phyloP scores from a whole-genome alignment of 164 flowering plant genomes.

The Magnolia kwangsiensis region DNA sequence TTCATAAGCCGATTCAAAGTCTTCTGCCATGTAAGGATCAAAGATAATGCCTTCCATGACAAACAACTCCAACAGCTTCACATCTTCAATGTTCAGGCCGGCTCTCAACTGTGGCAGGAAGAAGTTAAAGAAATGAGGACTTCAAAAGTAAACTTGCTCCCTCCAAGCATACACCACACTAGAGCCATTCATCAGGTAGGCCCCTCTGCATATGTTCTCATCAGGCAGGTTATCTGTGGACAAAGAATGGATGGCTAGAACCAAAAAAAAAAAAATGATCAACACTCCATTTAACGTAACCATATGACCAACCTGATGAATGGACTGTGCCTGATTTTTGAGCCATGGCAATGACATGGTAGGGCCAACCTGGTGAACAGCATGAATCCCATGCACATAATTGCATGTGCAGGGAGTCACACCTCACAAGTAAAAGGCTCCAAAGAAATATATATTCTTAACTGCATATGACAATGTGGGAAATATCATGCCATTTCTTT shows the following conservation, averaged over 20 bases:
- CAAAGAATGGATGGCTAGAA: slow-evolving; percentile 3
- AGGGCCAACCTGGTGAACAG: too few relatives aligned
- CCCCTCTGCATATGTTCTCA: slow-evolving; percentile 29
- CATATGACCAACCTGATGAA: slow-evolving; percentile 45
- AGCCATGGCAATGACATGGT: too few relatives aligned
- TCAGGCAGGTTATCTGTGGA: slow-evolving; percentile 42
- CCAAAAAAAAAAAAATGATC: slow-evolving; percentile 17
- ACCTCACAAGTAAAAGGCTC: not conserved
- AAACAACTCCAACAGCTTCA: slow-evolving; percentile 56
- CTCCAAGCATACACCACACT: too few relatives aligned
- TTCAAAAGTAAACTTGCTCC: too few relatives aligned
- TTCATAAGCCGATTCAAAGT: slow-evolving; percentile 40
- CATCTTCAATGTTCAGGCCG: slow-evolving; percentile 47
- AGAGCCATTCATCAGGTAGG: too few relatives aligned
- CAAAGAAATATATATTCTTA: not conserved
- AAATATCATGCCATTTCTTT: not conserved
- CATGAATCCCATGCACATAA: too few relatives aligned
- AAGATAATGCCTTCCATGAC: slow-evolving; percentile 49
- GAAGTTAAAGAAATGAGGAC: too few relatives aligned
- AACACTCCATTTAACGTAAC: slow-evolving; percentile 48
- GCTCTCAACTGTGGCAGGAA: slow-evolving; percentile 40
- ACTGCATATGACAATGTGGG: not conserved
- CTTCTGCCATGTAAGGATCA: slow-evolving; percentile 37
- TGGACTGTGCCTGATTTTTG: slow-evolving; percentile 43
- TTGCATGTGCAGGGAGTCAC: too few relatives aligned